Evolutionary conservation across 768 basidiomycete genomes (phyloP), one percentile per base, ranked within the genome.

Genomic region (Trametes cinnabarina): DNA sequence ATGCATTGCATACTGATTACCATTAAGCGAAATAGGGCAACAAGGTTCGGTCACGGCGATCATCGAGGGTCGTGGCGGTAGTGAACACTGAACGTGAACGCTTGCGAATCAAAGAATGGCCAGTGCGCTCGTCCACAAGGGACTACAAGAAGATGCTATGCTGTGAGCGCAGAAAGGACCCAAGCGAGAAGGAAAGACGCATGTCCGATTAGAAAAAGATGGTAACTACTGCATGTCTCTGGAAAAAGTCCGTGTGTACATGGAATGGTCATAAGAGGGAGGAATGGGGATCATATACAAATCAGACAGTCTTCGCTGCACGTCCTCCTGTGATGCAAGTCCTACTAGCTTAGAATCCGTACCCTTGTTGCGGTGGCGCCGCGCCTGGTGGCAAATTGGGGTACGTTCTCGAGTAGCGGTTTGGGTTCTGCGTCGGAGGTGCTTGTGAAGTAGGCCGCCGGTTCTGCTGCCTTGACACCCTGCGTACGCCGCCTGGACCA

Each of bases 401-500:
- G 30, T 77, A 76, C 22, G 83, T 82, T 34, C 90, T 80, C 52
- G 89, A 91, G 71, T 89, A 92, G 25, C 90, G 78, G 69, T 89
- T 88, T 72, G 82, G 82, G 68, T 88, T 87, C 73, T 83, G 83
- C 55, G 65, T 61, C n/a, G 78, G 76, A 3, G 80, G 78, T 22
- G 75, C 73, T 65, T 87, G 86, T 30, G 87, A 84, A 25, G 82
- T 76, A 14, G 86, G 80, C 43, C 89, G 76, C 63, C 86, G 78
- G 37, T 73, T 73, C 9, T 76, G 67, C 46, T 80, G 83, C 65
- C 90, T 77, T 46, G 90, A 82, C 25, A 95, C 89, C 56, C 93
- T 75, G 39, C 92, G 82, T 25, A 94, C 93, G 51, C 88, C 87
- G 17, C 89, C 86, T 9, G 85, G 81, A 34, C 82, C 82, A 39